phyloP scores from a whole-genome alignment of 768 basidiomycete genomes.

The Scleroderma bovista region DNA sequence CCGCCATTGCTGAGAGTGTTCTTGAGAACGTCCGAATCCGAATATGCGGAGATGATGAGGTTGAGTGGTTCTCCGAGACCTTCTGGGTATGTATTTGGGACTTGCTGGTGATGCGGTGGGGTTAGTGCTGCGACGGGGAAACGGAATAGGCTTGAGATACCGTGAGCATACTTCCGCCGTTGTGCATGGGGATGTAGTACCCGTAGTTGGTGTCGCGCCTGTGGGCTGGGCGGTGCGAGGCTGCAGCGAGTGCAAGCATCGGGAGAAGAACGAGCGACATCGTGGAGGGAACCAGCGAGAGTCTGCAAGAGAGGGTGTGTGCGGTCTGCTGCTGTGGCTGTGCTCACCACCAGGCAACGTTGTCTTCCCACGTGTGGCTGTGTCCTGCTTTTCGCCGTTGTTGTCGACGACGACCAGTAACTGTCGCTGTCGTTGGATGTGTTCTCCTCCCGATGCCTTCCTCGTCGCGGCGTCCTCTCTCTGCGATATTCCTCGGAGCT shows the following conservation, averaged over 20 bases:
- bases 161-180: constrained; percentile 67
- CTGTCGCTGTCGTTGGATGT: constrained; percentile 16
- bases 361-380: constrained; percentile 3
- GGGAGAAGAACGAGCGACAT: constrained; percentile 7
- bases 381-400: not conserved
- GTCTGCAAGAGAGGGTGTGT: too few relatives aligned
- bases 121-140: not conserved
- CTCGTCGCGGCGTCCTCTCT: constrained; percentile 49
- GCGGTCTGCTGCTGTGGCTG: too few relatives aligned
- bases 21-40: constrained; percentile 63
- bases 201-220: constrained; percentile 34
- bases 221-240: not conserved
- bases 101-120: constrained; percentile 33
- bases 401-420: constrained; percentile 10
- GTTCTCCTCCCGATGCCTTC: constrained; percentile 42
- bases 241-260: constrained; percentile 8
- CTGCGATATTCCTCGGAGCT: constrained; percentile 53
- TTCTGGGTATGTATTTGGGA: constrained; percentile 52
- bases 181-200: constrained; percentile 50
- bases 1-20: constrained; percentile 62
- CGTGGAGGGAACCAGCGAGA: too few relatives aligned
- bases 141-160: constrained; percentile 51
- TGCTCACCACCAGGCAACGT: constrained; percentile 3
- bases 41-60: constrained; percentile 70
- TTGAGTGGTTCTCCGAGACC: constrained; percentile 89